Conservation (phyloP, 805 yeast genomes). For the Saccharomycopsis lassenensis region DNA sequence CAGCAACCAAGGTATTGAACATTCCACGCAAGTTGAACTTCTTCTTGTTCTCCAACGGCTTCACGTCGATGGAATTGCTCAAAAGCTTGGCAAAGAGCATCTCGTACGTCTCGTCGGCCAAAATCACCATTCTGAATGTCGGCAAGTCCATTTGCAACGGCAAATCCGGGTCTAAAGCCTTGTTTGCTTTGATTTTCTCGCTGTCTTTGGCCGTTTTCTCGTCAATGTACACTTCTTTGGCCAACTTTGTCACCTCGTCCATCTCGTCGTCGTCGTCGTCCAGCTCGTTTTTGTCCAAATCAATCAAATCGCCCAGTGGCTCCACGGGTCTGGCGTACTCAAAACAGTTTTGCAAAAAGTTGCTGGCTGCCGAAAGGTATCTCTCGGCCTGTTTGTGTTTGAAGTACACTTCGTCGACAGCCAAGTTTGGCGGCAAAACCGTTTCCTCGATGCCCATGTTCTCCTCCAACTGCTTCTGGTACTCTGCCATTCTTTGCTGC, state of each 20-base stretch:
- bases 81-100: constrained; percentile 64
- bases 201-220: constrained; percentile 21
- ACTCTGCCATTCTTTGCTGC: constrained; percentile 47
- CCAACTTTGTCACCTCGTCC: constrained; percentile 31
- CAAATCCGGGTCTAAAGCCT: constrained; percentile 69
- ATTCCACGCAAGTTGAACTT: constrained; percentile 65
- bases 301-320: not conserved
- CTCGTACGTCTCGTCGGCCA: constrained; percentile 92
- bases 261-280: constrained; percentile 13
- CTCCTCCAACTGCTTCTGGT: constrained; percentile 25
- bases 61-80: constrained; percentile 55
- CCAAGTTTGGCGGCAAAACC: constrained; percentile 45
- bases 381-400: constrained; percentile 62
- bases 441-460: constrained; percentile 28
- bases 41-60: constrained; percentile 35
- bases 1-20: constrained; percentile 85
- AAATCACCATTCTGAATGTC: constrained; percentile 85
- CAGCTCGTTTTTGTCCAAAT: not conserved
- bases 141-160: constrained; percentile 71
- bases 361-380: constrained; percentile 78
- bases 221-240: constrained; percentile 27
- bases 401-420: constrained; percentile 52
- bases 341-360: constrained; percentile 76
- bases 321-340: constrained; percentile 71
- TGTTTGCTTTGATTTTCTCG: constrained; percentile 48